phyloP scores from a whole-genome alignment of 192 early-diverging fungal genomes.

The Coemansia brasiliensis region DNA sequence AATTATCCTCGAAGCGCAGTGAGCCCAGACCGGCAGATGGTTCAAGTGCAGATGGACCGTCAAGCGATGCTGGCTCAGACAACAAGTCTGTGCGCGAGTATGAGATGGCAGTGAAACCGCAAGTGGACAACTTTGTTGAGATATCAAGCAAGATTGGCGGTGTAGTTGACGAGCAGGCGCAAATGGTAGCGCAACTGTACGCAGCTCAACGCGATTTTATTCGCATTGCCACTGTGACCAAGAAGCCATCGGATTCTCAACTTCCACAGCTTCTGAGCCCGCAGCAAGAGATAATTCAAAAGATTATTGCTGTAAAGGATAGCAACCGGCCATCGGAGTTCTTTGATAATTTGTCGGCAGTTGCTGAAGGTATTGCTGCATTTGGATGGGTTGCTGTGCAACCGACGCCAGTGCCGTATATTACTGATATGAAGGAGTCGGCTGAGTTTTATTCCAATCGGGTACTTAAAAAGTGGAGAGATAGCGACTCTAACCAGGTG shows the following conservation, averaged over 20 bases:
- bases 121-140: slow-evolving; percentile 40
- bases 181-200: slow-evolving; percentile 60
- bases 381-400: slow-evolving; percentile 92
- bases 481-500: slow-evolving; percentile 82
- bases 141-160: slow-evolving; percentile 58
- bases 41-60: not conserved
- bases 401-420: slow-evolving; percentile 81
- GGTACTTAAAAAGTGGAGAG: slow-evolving; percentile 85
- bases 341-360: slow-evolving; percentile 79
- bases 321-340: slow-evolving; percentile 72
- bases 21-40: slow-evolving; percentile 28
- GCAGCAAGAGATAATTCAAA: slow-evolving; percentile 66
- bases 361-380: slow-evolving; percentile 87
- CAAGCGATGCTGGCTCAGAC: slow-evolving; percentile 26
- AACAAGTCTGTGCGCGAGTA: slow-evolving; percentile 55
- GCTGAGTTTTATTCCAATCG: slow-evolving; percentile 92
- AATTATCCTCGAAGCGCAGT: slow-evolving; percentile 64
- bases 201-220: slow-evolving; percentile 76
- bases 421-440: slow-evolving; percentile 86
- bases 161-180: slow-evolving; percentile 65
- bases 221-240: slow-evolving; percentile 65
- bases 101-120: slow-evolving; percentile 52
- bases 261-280: slow-evolving; percentile 68
- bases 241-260: slow-evolving; percentile 72
- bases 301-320: slow-evolving; percentile 70